Percentiles rank a stretch among this genome's conserved stretches.
Evolutionary conservation across 805 yeast species (phyloP).

Genomic region (Myxozyma sirexii): DNA sequence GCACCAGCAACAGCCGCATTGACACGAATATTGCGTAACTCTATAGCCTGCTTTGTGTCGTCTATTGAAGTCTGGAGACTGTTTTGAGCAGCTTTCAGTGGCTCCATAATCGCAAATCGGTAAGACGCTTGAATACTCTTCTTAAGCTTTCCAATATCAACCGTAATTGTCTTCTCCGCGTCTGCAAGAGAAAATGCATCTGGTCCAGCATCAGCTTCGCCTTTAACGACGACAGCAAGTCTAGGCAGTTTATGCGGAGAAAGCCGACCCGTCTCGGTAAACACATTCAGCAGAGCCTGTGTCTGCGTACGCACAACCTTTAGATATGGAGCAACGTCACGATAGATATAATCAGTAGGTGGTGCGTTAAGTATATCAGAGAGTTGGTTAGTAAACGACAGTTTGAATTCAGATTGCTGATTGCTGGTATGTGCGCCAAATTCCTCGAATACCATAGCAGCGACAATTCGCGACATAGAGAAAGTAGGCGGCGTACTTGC

Average conservation of each 20-base stretch:
- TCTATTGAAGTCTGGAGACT: slow-evolving; percentile 66
- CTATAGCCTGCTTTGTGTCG: slow-evolving; percentile 61
- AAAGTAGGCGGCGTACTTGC: slow-evolving; percentile 51
- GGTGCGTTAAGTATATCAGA: slow-evolving; percentile 17
- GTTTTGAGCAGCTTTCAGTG: slow-evolving; percentile 76
- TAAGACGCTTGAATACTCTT: slow-evolving; percentile 65
- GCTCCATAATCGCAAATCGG: slow-evolving; percentile 68
- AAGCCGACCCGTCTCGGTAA: slow-evolving; percentile 74
- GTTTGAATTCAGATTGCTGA: slow-evolving; percentile 12
- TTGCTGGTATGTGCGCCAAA: slow-evolving; percentile 38
- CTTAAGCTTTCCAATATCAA: slow-evolving; percentile 66
- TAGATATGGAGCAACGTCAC: slow-evolving; percentile 85
- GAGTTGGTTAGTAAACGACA: slow-evolving; percentile 3
- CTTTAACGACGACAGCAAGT: slow-evolving; percentile 86
- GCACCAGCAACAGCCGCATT: slow-evolving; percentile 80
- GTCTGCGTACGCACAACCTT: slow-evolving; percentile 86
- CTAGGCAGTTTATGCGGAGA: slow-evolving; percentile 74
- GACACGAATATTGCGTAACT: slow-evolving; percentile 54
- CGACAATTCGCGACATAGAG: slow-evolving; percentile 77
- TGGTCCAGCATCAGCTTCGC: slow-evolving; percentile 91
- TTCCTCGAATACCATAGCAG: slow-evolving; percentile 72
- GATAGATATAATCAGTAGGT: slow-evolving; percentile 53
- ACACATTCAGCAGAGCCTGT: slow-evolving; percentile 74
- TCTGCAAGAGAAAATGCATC: slow-evolving; percentile 82
- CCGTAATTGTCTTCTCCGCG: slow-evolving; percentile 70